phyloP scores from a whole-genome alignment of 2,329 filamentous ascomycete species.

The Chrysoporthe puriensis region DNA sequence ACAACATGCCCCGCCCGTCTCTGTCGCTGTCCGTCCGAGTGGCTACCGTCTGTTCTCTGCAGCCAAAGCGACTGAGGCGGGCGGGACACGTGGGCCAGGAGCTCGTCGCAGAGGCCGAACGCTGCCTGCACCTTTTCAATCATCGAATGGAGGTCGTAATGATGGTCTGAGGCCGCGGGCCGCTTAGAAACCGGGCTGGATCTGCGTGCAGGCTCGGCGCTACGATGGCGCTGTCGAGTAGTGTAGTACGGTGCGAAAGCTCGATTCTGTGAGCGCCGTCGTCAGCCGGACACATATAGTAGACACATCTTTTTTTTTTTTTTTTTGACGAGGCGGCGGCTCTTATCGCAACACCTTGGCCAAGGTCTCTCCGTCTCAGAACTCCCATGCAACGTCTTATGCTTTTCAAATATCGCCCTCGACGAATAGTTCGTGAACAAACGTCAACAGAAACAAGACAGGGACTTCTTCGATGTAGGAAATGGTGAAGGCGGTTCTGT shows the following conservation, averaged over 20 bases:
- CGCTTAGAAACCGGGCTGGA: background rate
- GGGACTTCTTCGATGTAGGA: conserved; percentile 11
- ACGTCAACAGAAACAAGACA: background rate
- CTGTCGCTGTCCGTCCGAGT: background rate
- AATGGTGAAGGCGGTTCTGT: conserved; percentile 7
- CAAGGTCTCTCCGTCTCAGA: background rate
- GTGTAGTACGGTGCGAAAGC: background rate
- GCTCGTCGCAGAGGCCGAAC: background rate
- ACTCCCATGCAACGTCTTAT: background rate
- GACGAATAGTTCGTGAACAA: background rate
- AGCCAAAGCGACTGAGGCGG: background rate
- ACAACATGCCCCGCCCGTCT: background rate
- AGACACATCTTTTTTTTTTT: background rate
- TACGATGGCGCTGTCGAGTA: background rate
- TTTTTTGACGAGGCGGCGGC: background rate
- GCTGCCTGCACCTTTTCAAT: background rate
- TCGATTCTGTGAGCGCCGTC: background rate
- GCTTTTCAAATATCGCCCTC: background rate
- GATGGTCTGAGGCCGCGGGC: background rate
- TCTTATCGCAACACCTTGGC: background rate
- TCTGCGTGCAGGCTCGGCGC: background rate
- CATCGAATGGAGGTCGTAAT: background rate
- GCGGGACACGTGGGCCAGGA: background rate
- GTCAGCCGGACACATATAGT: background rate
- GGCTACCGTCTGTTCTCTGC: background rate